Evolutionary conservation across 345 rosid species (phyloP).

Genomic region (Populus pruinosa): DNA sequence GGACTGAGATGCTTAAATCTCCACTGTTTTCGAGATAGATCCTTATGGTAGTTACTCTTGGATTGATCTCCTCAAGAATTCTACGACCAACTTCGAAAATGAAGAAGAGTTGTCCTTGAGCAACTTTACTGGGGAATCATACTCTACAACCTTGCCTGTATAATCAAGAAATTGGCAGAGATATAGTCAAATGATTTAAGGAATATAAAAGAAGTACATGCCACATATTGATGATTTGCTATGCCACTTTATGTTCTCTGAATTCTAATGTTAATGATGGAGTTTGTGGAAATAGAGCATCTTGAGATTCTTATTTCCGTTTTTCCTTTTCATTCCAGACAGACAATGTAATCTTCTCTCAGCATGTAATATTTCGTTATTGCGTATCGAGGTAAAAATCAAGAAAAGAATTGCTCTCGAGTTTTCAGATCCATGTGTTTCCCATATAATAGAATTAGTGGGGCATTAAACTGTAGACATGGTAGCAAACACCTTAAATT

Average conservation of each 20-base stretch:
- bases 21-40: slow-evolving; percentile 8
- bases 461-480: no score
- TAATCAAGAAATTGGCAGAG: not conserved
- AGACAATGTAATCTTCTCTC: no score
- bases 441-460: no score
- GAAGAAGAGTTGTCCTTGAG: slow-evolving; percentile 54
- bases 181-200: not conserved
- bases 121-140: slow-evolving; percentile 40
- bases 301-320: no score
- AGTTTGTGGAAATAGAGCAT: no score
- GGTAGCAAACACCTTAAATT: no score
- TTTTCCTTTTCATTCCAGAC: no score
- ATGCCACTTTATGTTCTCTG: not conserved
- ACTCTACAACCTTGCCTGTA: slow-evolving; percentile 54
- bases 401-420: no score
- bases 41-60: slow-evolving; percentile 15
- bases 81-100: slow-evolving; percentile 61
- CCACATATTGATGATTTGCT: not conserved
- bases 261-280: not conserved
- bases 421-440: no score
- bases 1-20: not conserved
- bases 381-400: no score
- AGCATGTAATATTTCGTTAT: no score
- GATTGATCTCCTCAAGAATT: slow-evolving; percentile 56
- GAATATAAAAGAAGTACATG: not conserved